Conservation (phyloP, 202 grass and related monocot genomes). For the Bolboschoenoplectus hybrid region DNA sequence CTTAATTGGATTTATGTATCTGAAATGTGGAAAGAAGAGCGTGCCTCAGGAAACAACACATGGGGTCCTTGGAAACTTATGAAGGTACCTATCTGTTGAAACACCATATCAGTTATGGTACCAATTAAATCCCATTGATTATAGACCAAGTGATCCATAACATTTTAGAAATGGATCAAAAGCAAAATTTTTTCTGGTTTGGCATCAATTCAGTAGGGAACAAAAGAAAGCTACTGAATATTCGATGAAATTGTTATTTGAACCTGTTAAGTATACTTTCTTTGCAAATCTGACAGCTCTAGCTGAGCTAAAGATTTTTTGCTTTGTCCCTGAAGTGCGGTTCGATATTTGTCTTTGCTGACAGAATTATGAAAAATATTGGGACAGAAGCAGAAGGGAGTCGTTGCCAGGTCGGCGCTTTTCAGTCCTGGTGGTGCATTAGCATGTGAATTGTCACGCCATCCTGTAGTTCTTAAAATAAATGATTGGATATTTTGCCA, state of each 20-base stretch:
- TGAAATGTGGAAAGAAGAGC: conserved; percentile 54
- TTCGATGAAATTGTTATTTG: not conserved
- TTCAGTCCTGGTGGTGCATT: conserved; percentile 71
- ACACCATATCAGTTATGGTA: not conserved
- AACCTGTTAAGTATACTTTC: not conserved
- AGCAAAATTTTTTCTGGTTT: not conserved
- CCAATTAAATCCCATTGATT: not conserved
- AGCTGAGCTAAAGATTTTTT: not conserved
- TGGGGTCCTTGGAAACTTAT: conserved; percentile 71
- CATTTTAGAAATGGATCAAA: not conserved
- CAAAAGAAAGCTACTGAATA: not conserved
- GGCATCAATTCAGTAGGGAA: not conserved
- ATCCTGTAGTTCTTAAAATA: conserved; percentile 76
- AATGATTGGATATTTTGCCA: conserved; percentile 98
- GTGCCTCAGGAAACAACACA: conserved; percentile 36
- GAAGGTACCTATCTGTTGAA: conserved; percentile 54
- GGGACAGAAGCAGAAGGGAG: conserved; percentile 74
- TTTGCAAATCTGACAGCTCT: not conserved
- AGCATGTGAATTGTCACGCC: conserved; percentile 72
- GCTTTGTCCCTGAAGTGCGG: conserved; percentile 51
- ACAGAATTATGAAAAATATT: conserved; percentile 58
- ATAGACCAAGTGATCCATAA: not conserved
- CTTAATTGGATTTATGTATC: conserved; percentile 71
- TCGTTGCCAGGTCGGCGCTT: conserved; percentile 78
- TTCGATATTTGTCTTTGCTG: conserved; percentile 45